phyloP scores from a whole-genome alignment of 2,329 filamentous ascomycete species.

The Fusarium poae region DNA sequence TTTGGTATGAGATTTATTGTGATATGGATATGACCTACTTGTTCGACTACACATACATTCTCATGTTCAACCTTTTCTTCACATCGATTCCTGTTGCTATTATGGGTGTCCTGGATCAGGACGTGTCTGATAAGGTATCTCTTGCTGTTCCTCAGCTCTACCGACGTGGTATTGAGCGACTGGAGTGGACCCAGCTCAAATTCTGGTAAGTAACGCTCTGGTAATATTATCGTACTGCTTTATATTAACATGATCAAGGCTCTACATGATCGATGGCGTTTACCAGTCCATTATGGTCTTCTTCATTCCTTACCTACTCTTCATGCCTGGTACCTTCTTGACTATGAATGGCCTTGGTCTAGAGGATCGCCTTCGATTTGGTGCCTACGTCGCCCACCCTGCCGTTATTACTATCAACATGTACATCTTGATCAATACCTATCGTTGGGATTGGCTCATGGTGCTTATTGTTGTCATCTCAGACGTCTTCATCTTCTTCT shows the following conservation, averaged over 20 bases:
- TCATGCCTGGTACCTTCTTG: constrained; percentile 75
- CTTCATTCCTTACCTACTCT: constrained; percentile 90
- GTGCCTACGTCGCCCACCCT: constrained; percentile 86
- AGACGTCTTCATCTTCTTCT: constrained; percentile 90
- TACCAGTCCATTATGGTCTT: constrained; percentile 96
- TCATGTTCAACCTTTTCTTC: constrained; percentile 96
- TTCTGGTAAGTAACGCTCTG: constrained; percentile 79
- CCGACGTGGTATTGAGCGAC: constrained; percentile 91
- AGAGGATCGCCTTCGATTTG: constrained; percentile 84
- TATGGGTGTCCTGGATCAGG: constrained; percentile 97
- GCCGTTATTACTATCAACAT: constrained; percentile 90
- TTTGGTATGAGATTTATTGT: constrained; percentile 97
- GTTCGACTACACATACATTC: constrained; percentile 97
- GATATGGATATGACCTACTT: constrained; percentile 97
- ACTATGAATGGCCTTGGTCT: constrained; percentile 80
- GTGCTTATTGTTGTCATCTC: constrained; percentile 84
- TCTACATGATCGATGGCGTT: constrained; percentile 93
- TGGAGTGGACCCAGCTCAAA: constrained; percentile 95
- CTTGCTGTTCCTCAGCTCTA: constrained; percentile 96
- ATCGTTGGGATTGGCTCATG: constrained; percentile 98
- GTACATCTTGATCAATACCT: constrained; percentile 96
- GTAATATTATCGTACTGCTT: not conserved
- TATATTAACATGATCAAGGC: constrained; percentile 61
- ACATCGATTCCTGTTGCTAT: constrained; percentile 95
- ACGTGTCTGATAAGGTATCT: constrained; percentile 93